Base-by-base conservation (phyloP, 768 basidiomycete species). In the Collybia nuda region DNA sequence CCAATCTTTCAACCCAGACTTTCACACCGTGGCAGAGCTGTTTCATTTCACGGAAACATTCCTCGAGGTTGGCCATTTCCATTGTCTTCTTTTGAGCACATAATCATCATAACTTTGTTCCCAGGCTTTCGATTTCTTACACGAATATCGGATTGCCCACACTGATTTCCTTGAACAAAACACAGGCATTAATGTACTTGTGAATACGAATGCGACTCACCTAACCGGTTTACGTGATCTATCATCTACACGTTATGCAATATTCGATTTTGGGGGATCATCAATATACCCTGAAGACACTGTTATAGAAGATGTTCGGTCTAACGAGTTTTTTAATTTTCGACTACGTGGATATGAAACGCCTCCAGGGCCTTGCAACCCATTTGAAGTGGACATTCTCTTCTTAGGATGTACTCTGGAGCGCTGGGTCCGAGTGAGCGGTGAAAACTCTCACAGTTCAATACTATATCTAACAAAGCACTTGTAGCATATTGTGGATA, bases 81-180 rank as follows among this genome's bases (percentile, higher is more conserved):
- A n/a, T n/a, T 9, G 6, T 6, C 19, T 42, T 5, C 4, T 6
- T 24, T 21, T 42, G 9, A 4, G 7, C 24, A 7, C 24, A 4
- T 26, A 26, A 26, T 4, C 24, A 4, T 26, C 24, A 26, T 3
- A 7, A 8, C 24, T 26, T 26, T 8, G 24, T 8, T 26, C 24
- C 8, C 24, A 26, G 24, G 24, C 4, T 26, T 37, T 58, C 15
- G 56, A 52, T 12, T 56, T 57, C 41, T 39, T 57, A 8, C 56
- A 57, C 38, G 49, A 55, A 32, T 48, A 54, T 18, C 42, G 47
- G 6, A 56, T 60, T 47, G 51, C 48, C n/a, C 59, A 60, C 24
- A 18, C 21, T 11, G 54, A 60, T 38, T 39, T 56, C 38, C 17
- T 57, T 15, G 32, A 17, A 1, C 49, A 52, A 24, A 61, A 58